phyloP scores from a whole-genome alignment of 2,329 filamentous ascomycete genomes.

The Fusarium napiforme region DNA sequence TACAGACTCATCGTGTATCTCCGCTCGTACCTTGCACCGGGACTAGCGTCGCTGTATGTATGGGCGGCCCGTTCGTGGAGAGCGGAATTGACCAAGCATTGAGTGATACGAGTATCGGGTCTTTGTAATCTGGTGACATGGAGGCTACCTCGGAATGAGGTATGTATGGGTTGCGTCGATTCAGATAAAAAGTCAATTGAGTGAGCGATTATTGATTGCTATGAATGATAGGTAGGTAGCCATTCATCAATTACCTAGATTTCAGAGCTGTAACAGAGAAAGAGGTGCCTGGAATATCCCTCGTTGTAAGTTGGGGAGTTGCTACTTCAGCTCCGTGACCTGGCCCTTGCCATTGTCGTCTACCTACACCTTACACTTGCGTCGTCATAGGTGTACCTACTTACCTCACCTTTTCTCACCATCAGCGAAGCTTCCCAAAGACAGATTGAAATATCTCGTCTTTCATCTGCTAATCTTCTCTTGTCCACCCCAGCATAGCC shows the following conservation, averaged over 20 bases:
- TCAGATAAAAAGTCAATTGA: not conserved
- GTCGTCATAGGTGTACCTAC: not conserved
- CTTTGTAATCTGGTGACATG: slow-evolving; percentile 32
- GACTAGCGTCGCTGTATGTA: slow-evolving; percentile 32
- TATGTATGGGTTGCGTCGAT: slow-evolving; percentile 21
- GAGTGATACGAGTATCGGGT: slow-evolving; percentile 9
- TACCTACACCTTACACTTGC: not conserved
- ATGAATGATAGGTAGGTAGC: not conserved
- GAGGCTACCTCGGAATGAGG: slow-evolving; percentile 19
- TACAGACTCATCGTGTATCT: slow-evolving; percentile 23
- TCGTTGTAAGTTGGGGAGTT: slow-evolving; percentile 12
- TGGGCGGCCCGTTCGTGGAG: slow-evolving; percentile 35
- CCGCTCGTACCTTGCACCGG: slow-evolving; percentile 27
- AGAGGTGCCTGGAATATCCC: slow-evolving; percentile 27
- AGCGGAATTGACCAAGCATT: slow-evolving; percentile 22
- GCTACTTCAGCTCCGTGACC: not conserved
- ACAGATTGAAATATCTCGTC: not conserved
- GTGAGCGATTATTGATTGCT: slow-evolving; percentile 37
- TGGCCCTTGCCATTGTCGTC: not conserved
- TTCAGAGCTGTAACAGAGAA: not conserved
- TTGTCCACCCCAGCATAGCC: not conserved
- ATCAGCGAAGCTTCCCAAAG: slow-evolving; percentile 20
- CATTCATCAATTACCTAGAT: not conserved
- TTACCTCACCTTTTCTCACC: not conserved
- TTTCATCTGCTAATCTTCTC: not conserved